A percentile compares a stretch with the other conserved stretches of the same genome.
Evolutionary conservation across 1,284 basidiomycete genomes (phyloP).

Genomic region (Ustilago curta): DNA sequence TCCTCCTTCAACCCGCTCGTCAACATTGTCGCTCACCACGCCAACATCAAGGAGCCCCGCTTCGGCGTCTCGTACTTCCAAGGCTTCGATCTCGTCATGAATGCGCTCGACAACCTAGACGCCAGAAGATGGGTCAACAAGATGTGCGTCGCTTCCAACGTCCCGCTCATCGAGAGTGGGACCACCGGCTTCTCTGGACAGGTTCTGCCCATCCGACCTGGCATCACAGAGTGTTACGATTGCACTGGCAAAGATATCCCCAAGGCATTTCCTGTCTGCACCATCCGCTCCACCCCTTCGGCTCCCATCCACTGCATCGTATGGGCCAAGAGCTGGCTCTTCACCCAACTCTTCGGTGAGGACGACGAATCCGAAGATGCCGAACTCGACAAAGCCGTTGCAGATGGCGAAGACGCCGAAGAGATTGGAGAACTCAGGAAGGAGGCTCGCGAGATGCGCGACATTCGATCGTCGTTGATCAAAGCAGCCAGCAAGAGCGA

Average conservation of each 20-base stretch:
- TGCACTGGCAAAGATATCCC: slow-evolving; percentile 79
- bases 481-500: slow-evolving; percentile 37
- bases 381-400: slow-evolving; percentile 86
- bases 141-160: slow-evolving; percentile 91
- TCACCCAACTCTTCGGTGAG: slow-evolving; percentile 71
- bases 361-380: slow-evolving; percentile 70
- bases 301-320: slow-evolving; percentile 99
- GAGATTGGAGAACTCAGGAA: slow-evolving; percentile 90
- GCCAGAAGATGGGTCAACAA: slow-evolving; percentile 77
- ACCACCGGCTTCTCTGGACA: slow-evolving; percentile 93
- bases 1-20: slow-evolving; percentile 91
- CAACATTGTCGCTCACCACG: slow-evolving; percentile 87
- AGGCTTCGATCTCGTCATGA: slow-evolving; percentile 90
- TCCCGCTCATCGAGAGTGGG: slow-evolving; percentile 94
- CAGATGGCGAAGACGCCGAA: slow-evolving; percentile 86
- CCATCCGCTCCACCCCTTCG: slow-evolving; percentile 95
- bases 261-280: slow-evolving; percentile 97
- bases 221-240: slow-evolving; percentile 66
- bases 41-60: slow-evolving; percentile 92
- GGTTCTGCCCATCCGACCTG: slow-evolving; percentile 44
- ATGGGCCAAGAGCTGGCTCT: slow-evolving; percentile 98
- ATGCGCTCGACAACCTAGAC: slow-evolving; percentile 88
- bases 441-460: slow-evolving; percentile 87
- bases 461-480: slow-evolving; percentile 75
- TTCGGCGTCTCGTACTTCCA: slow-evolving; percentile 92